These are phyloP conservation scores for Fusarium sp. DNA, from an alignment of 2,329 filamentous ascomycete genomes.

Conservation along the genomic window DNA sequence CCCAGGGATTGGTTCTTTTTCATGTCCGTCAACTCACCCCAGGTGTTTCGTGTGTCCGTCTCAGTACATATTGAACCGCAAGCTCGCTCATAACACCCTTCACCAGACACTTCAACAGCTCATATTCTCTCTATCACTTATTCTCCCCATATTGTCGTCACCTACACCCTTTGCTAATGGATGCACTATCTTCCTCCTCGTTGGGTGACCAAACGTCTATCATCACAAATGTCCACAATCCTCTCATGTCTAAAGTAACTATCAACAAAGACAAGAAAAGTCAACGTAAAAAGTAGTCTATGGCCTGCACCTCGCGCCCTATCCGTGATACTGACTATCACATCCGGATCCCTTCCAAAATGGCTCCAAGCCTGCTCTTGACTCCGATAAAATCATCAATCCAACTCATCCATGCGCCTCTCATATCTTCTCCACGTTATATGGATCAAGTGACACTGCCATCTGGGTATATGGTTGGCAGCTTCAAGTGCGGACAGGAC, in stretches of 20 bases:
- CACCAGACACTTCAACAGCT: neutral
- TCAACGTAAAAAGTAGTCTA: constrained; percentile 30
- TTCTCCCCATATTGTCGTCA: neutral
- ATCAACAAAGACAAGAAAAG: constrained; percentile 39
- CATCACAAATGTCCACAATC: constrained; percentile 40
- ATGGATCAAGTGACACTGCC: constrained; percentile 1
- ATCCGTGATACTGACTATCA: constrained; percentile 24
- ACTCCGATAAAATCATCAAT: constrained; percentile 40
- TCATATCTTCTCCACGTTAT: constrained; percentile 4
- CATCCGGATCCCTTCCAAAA: constrained; percentile 22
- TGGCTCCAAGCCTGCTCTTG: constrained; percentile 27
- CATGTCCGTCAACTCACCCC: no score
- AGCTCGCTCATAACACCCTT: neutral
- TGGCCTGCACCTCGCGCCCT: constrained; percentile 30
- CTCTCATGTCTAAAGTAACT: constrained; percentile 43
- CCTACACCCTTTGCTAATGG: neutral
- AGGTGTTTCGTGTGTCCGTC: no score
- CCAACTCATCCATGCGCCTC: constrained; percentile 34
- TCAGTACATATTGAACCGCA: neutral
- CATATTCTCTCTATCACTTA: neutral
- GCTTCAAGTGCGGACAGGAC: constrained; percentile 45
- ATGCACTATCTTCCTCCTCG: constrained; percentile 1
- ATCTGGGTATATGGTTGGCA: constrained; percentile 15
- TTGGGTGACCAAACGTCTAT: constrained; percentile 47
- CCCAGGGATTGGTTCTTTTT: no score